These are phyloP conservation scores for Colletotrichum limetticola DNA, from an alignment of 2,329 filamentous ascomycete species.

Conservation along the genomic window DNA sequence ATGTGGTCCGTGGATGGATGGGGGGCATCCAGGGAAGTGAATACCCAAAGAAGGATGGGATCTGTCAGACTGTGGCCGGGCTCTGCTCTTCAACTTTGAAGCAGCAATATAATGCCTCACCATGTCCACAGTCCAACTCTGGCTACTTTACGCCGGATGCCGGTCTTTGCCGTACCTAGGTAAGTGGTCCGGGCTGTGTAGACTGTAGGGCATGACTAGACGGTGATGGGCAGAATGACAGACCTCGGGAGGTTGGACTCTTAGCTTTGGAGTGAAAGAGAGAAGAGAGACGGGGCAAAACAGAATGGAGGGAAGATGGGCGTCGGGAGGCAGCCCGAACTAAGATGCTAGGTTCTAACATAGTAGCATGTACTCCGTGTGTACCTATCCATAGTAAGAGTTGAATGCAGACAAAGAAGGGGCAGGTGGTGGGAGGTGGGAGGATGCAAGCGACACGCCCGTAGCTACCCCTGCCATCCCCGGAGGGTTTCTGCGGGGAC, in stretches of 20 bases:
- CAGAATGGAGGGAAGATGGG: not conserved
- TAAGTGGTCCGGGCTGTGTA: conserved; percentile 4
- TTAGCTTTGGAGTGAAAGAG: not conserved
- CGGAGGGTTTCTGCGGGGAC: not conserved
- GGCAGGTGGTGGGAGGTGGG: not conserved
- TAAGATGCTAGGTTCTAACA: not conserved
- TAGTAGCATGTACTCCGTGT: too few relatives aligned
- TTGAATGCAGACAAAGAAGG: not conserved
- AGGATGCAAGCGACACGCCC: not conserved
- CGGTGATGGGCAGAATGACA: not conserved
- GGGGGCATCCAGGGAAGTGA: not conserved
- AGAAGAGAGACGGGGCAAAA: not conserved
- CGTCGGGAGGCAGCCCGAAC: not conserved
- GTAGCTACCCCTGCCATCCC: conserved; percentile 22
- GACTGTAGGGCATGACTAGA: not conserved
- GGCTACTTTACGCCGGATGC: not conserved
- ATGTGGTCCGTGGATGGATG: not conserved
- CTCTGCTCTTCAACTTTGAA: not conserved
- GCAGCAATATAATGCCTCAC: conserved; percentile 28
- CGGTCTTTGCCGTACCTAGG: not conserved
- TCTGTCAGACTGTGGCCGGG: not conserved
- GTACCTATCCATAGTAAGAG: not conserved
- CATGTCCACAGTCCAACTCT: not conserved
- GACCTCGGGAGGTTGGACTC: not conserved
- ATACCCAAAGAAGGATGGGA: not conserved